Conservation (phyloP, 345 rosid genomes). For the Fremontodendron californicum region DNA sequence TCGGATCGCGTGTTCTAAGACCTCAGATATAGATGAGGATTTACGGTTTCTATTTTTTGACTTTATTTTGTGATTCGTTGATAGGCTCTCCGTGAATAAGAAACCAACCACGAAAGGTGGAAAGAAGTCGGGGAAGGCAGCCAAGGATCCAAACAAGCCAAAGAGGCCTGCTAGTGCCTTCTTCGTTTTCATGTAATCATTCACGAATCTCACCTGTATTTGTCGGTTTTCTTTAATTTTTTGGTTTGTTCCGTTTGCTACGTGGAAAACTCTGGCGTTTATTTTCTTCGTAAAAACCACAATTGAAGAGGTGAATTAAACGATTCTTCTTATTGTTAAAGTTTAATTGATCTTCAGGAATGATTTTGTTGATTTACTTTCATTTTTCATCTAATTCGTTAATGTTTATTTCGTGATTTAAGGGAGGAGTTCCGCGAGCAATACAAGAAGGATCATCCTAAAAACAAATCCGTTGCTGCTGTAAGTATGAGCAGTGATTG, state of each 20-base stretch:
- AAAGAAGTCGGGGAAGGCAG: slow-evolving; percentile 39
- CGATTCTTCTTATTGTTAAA: background rate
- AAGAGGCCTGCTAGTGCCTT: slow-evolving; percentile 76
- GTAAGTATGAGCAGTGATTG: slow-evolving; percentile 34
- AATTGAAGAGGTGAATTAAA: slow-evolving; percentile 12
- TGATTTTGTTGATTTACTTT: background rate
- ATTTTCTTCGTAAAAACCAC: slow-evolving; percentile 12
- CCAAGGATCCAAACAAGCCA: slow-evolving; percentile 68
- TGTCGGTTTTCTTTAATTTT: slow-evolving; percentile 2
- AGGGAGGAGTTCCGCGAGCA: slow-evolving; percentile 93
- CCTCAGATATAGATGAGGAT: slow-evolving; percentile 29
- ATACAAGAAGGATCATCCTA: slow-evolving; percentile 88
- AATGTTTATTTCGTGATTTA: background rate
- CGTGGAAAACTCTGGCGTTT: slow-evolving; percentile 12
- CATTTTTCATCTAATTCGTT: background rate
- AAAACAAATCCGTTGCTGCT: slow-evolving; percentile 90
- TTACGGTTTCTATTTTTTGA: background rate
- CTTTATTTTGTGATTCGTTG: background rate
- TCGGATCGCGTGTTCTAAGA: slow-evolving; percentile 12
- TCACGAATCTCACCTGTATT: background rate
- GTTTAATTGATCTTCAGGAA: background rate
- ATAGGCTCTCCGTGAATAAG: slow-evolving; percentile 79
- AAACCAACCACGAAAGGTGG: slow-evolving; percentile 48
- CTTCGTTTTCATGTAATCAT: slow-evolving; percentile 83
- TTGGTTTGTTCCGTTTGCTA: background rate